Conservation (phyloP, 768 basidiomycete genomes). For the Rhodocollybia butyracea region DNA sequence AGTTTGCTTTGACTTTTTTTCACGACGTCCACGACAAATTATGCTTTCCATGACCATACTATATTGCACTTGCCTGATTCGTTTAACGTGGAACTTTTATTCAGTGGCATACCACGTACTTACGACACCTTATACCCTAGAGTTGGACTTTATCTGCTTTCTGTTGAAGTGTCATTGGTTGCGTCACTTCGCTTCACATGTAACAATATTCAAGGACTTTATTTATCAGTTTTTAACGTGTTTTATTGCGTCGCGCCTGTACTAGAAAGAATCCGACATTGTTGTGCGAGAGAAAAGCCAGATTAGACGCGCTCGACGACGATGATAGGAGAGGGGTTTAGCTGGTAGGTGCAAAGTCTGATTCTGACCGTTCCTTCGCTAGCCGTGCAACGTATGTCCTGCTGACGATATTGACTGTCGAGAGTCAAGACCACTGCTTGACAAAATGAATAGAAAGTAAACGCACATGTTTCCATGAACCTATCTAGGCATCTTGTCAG, state of each 20-base stretch:
- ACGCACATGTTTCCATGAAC: conserved; percentile 84
- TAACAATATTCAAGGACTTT: too few relatives aligned
- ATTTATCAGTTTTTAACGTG: too few relatives aligned
- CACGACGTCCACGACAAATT: neutral
- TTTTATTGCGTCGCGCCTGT: too few relatives aligned
- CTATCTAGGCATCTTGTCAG: conserved; percentile 73
- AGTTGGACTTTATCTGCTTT: neutral
- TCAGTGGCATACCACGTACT: neutral
- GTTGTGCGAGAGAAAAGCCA: too few relatives aligned
- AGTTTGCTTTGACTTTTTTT: conserved; percentile 9
- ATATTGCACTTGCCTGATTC: neutral
- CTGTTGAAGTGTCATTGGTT: neutral
- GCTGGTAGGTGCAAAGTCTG: neutral
- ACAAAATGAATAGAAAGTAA: neutral
- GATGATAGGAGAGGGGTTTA: neutral
- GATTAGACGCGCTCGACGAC: too few relatives aligned
- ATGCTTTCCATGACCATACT: neutral
- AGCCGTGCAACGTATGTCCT: conserved; percentile 62
- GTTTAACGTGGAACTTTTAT: neutral
- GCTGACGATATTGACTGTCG: conserved; percentile 78
- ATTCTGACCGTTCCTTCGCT: conserved; percentile 41
- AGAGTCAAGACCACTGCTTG: neutral
- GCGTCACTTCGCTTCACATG: too few relatives aligned
- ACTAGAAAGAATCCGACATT: too few relatives aligned
- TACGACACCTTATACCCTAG: neutral